Base-by-base conservation (phyloP, 176 grass and related monocot species). In the Cenchrus americanus region DNA sequence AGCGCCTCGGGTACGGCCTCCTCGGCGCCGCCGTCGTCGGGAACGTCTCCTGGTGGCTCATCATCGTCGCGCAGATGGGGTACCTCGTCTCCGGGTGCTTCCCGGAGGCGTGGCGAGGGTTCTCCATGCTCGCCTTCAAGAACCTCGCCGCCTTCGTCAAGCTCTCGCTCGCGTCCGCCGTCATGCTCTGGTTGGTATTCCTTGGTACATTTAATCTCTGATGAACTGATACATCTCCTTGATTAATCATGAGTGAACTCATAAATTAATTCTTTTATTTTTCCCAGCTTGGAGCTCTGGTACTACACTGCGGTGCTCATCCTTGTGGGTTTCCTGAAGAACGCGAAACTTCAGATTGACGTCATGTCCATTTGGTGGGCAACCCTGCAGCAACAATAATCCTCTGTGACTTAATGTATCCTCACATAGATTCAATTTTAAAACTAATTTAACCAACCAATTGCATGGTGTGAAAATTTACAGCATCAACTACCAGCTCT, bases 401-500 rank as follows among this genome's bases (percentile, higher is more conserved):
- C 34, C 14, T 7, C 6, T 10, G 37, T 66, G 40, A 58, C 61
- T 37, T 37, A 4, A 37, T 44, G 8, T 66, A 67, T 62, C 2
- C 41, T 57, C 30, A 0, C 11, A 8, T 54, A 19, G 0, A 59
- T 84, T 53, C 18, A 11, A 14, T 55, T 13, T 59, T 47, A 23
- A 70, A 12, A 6, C 24, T 12, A 23, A 46, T 13, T 23, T 17
- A 44, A 7, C 10, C 3, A 14, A 61, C 8, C 19, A 15, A 5
- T 8, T 79, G 8, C 3, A 55, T 79, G 11, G 5, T 62, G 2
- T 66, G 10, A 46, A 58, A 83, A 80, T 54, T 50, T 37, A 21
- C 93, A 99, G 96, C 80, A 93, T 99, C 70, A 99, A 96, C 69
- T 96, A 96, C 81, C 88, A 93, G 87, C 83, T 93, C 18, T 99